Evolutionary conservation across 345 rosid species (phyloP), one percentile per base, ranked within the genome.

Genomic region (Syzygium jambos): DNA sequence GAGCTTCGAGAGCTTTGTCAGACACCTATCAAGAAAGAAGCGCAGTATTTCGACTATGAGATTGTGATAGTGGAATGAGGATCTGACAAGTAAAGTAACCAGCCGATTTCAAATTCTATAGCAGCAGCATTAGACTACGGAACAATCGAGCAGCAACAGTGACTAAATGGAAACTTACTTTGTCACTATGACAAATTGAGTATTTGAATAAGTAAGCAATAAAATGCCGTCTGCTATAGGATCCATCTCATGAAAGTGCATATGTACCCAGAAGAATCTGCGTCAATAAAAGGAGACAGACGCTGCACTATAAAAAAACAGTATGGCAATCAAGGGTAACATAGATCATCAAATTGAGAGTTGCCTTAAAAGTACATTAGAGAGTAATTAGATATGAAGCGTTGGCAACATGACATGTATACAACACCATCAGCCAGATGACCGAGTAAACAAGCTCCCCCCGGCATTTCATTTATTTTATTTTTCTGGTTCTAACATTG

Each of bases 1-100:
- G 92, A 57, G 94, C 91, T 90, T 95, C 94, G 9, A 98, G 90
- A 86, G 95, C 98, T 87, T 85, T 87, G 27, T 89, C 90, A 9
- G 94, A 80, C 63, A 93, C 99, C 99, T 96, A 86, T 25, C 13
- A 55, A 78, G 38, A 87, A 87, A 9, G 23, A 88, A 86, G 41
- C 4, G 49, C 19, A 46, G 46, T 54, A 13, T 46, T 84, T 57
- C 85, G 51, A 29, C 25, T 22, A 11, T 51, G 54, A 34, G 51
- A 82, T 54, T 59, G 85, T 1, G 2, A 29, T 52, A 30, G 21
- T 29, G 16, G 23, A 17, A 34, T 57, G 78, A 51, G 11, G 52
- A 53, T 29, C 53, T 16, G 57, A 29, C 29, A 25, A 46, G 6
- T 30, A 34, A 73, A 38, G 25, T 65, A 65, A 63, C 38, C 41